Conservation (phyloP, 225 moss, liverwort and hornwort species). For the Physcomitrium patens region DNA sequence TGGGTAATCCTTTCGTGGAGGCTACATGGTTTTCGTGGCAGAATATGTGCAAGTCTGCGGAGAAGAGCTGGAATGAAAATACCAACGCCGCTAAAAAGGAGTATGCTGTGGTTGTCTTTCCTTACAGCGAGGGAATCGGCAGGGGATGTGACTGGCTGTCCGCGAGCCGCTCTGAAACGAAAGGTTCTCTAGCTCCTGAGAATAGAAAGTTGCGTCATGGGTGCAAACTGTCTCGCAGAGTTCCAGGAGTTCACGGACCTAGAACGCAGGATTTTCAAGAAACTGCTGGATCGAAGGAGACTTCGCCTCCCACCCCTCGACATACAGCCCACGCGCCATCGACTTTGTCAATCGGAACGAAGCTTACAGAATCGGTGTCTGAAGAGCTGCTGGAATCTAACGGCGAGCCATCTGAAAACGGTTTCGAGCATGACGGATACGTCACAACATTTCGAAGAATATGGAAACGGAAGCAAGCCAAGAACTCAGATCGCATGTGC, state of each 20-base stretch:
- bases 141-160: conserved; percentile 90
- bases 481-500: conserved; percentile 78
- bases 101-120: conserved; percentile 93
- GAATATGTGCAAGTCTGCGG: conserved; percentile 67
- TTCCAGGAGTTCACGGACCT: conserved; percentile 29
- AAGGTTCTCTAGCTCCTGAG: conserved; percentile 38
- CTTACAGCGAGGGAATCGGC: conserved; percentile 96
- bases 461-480: conserved; percentile 87
- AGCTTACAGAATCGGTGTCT: conserved; percentile 46
- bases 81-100: conserved; percentile 65
- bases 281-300: conserved; percentile 51
- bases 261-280: conserved; percentile 51
- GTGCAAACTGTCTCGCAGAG: conserved; percentile 33
- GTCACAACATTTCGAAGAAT: conserved; percentile 65
- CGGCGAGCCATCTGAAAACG: conserved; percentile 55
- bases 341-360: conserved; percentile 67
- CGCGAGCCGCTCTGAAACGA: conserved; percentile 46
- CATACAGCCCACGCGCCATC: conserved; percentile 44
- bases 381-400: conserved; percentile 53
- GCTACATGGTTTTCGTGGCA: conserved; percentile 95
- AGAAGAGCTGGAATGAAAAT: conserved; percentile 50
- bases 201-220: conserved; percentile 34
- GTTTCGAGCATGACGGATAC: conserved; percentile 48
- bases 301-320: conserved; percentile 34
- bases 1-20: conserved; percentile 61